Base-by-base conservation (phyloP, 2,329 filamentous ascomycete genomes). In the Tolypocladium pustulatum region DNA sequence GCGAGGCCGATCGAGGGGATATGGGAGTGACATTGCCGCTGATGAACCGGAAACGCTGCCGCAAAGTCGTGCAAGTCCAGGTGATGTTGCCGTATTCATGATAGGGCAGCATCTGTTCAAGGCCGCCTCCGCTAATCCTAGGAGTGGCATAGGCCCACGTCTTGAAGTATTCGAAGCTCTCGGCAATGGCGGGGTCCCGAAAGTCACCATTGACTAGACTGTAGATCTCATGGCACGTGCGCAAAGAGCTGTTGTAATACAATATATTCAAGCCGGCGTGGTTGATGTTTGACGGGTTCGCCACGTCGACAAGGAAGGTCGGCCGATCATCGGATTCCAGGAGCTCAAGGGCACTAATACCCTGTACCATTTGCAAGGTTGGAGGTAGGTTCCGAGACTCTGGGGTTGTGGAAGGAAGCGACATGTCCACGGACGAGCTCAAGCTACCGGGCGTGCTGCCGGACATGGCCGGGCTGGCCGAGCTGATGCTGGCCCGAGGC, bases 311-410 rank as follows among this genome's bases (percentile, higher is more conserved):
- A 49, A 93, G 80, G 65, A 93, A 90, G 0, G 87, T 89, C 3
- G 89, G 90, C 54, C 90, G 78, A 55, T 87, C 83, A 68, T 94
- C 90, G 63, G 88, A 82, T 67, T 93, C 89, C 46, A 94, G 72
- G 43, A 93, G 74, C 69, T 93, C 90, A 25, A 87, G 73, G 12
- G 90, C 79, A 30, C 87, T 86, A 56, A 91, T 77, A 32, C 81
- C 81, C 49, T 82, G 82, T 5, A 92, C 76, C 56, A 84, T 74
- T 56, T 84, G 78, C 52, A 83, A 62, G 6, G 78, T 76, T 2
- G 82, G 76, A 1, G 75, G 71, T 57, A 76, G 72, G 7, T 75
- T 71, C 61, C 76, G 75, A 32, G 71, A 71, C 58, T 85, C 84
- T 10, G 82, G 79, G 57, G 80, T 85, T 51, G 74, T 68, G 34